Conservation (phyloP, 345 rosid species). For the Raphanus raphanistrum region DNA sequence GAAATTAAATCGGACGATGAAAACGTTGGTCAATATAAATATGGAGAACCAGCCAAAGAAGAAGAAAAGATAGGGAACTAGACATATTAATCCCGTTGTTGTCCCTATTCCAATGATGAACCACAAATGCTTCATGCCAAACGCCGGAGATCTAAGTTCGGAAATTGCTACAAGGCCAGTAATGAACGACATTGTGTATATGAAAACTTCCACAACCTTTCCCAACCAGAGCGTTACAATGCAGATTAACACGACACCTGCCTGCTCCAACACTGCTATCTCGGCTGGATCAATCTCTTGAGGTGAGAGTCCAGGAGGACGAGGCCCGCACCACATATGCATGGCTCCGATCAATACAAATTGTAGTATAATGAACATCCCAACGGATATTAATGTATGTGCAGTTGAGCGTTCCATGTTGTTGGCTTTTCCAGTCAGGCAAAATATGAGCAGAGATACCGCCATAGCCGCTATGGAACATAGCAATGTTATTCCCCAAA, state of each 20-base stretch:
- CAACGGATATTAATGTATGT: background rate
- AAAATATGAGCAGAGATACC: constrained; percentile 3
- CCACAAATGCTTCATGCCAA: constrained; percentile 3
- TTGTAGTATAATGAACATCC: background rate
- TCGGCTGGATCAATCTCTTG: background rate
- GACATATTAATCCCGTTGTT: background rate
- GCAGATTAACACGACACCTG: background rate
- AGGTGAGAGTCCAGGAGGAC: background rate
- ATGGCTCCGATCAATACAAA: background rate
- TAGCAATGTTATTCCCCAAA: constrained; percentile 3
- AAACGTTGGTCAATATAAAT: constrained; percentile 1
- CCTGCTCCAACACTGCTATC: background rate
- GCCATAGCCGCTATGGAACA: background rate
- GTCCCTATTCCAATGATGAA: constrained; percentile 6
- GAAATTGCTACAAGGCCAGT: background rate
- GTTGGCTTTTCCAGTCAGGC: background rate
- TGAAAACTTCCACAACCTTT: background rate
- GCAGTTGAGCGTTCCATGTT: background rate
- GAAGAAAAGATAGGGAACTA: background rate
- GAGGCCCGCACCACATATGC: background rate
- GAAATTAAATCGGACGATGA: constrained; percentile 5
- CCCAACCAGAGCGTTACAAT: background rate
- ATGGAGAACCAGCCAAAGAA: constrained; percentile 18
- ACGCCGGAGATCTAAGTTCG: background rate
- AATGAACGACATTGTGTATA: background rate